Evolutionary conservation across 371 early-diverging fungal species (phyloP).

Genomic region (Gilbertella persicaria): DNA sequence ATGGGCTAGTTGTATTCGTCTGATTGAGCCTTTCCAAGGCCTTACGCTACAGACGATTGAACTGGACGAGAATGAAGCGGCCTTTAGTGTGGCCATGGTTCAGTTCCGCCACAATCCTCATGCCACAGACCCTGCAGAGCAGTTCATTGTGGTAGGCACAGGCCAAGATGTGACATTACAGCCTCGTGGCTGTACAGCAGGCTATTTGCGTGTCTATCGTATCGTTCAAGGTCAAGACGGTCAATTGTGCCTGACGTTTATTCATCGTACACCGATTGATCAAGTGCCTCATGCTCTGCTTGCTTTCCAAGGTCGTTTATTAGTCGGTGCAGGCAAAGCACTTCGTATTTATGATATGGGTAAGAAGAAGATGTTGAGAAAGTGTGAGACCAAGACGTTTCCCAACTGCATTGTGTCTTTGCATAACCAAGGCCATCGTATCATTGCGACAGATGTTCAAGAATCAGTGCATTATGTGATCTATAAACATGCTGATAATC

Average conservation of each 20-base stretch:
- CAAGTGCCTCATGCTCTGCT: constrained; percentile 84
- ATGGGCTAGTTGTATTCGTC: constrained; percentile 90
- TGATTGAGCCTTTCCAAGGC: constrained; percentile 83
- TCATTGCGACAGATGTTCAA: constrained; percentile 85
- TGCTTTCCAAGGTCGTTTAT: constrained; percentile 86
- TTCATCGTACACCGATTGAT: constrained; percentile 88
- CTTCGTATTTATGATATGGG: constrained; percentile 94
- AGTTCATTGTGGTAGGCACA: constrained; percentile 85
- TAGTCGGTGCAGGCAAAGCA: constrained; percentile 87
- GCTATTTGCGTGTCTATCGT: constrained; percentile 77
- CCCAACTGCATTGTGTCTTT: constrained; percentile 76
- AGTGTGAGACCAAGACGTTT: constrained; percentile 82
- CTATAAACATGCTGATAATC: constrained; percentile 76
- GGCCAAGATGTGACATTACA: constrained; percentile 70
- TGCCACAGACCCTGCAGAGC: constrained; percentile 37
- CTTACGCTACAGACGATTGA: constrained; percentile 73
- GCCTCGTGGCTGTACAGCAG: constrained; percentile 73
- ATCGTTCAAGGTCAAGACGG: constrained; percentile 62
- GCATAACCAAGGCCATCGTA: constrained; percentile 84
- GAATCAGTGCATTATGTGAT: constrained; percentile 84
- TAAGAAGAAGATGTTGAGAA: constrained; percentile 86
- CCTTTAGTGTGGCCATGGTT: constrained; percentile 77
- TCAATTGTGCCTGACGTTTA: constrained; percentile 59
- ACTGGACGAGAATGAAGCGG: constrained; percentile 87
- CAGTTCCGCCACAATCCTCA: constrained; percentile 69